Conservation (phyloP, 1,284 basidiomycete genomes). For the Microbotryum scabiosae region DNA sequence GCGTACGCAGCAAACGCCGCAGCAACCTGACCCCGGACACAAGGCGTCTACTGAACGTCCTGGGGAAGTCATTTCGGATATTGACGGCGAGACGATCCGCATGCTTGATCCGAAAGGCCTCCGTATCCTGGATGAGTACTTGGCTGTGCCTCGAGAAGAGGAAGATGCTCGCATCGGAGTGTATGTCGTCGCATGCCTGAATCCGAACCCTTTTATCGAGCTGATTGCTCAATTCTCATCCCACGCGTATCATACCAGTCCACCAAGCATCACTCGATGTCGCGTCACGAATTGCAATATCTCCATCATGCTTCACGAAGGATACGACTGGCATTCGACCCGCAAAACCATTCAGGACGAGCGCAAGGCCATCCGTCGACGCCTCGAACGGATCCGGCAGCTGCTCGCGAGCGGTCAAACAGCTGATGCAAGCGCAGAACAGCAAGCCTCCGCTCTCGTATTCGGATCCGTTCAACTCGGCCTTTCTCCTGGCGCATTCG, state of each 20-base stretch:
- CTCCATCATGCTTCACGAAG: slow-evolving; percentile 69
- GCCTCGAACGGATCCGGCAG: slow-evolving; percentile 83
- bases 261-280: slow-evolving; percentile 10
- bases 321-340: slow-evolving; percentile 87
- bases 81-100: slow-evolving; percentile 76
- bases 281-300: slow-evolving; percentile 43
- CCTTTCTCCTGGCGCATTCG: slow-evolving; percentile 49
- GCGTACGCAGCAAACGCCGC: not conserved
- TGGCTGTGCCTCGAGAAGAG: slow-evolving; percentile 33
- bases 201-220: not conserved
- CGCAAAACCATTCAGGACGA: slow-evolving; percentile 79
- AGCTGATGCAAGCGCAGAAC: slow-evolving; percentile 70
- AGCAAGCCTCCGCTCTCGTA: slow-evolving; percentile 56
- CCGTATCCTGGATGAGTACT: slow-evolving; percentile 62
- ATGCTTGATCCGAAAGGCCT: slow-evolving; percentile 54
- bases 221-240: not conserved
- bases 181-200: not conserved
- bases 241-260: not conserved
- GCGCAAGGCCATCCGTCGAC: slow-evolving; percentile 73
- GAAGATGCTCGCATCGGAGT: not conserved
- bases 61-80: slow-evolving; percentile 52
- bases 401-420: slow-evolving; percentile 85
- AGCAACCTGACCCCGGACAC: not conserved
- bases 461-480: slow-evolving; percentile 72
- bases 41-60: slow-evolving; percentile 20